A percentile compares a stretch with the other conserved stretches of the same genome.
phyloP scores from a whole-genome alignment of 1,139 yeast genomes.

The Saccharomyces pastorianus region DNA sequence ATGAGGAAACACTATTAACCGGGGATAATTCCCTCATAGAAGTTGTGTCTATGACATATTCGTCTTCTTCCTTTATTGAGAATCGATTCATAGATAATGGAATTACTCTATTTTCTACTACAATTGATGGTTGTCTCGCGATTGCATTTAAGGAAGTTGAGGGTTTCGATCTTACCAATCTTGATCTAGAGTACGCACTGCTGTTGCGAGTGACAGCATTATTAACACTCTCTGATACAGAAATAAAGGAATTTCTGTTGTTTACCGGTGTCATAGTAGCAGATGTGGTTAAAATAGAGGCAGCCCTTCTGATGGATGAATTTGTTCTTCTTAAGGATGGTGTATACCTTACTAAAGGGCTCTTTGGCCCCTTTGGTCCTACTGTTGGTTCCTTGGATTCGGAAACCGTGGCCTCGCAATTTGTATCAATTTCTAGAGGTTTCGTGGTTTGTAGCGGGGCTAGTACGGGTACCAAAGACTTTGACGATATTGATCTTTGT shows the following conservation, averaged over 20 bases:
- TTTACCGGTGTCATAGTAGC: slow-evolving; percentile 8
- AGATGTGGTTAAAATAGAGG: slow-evolving; percentile 23
- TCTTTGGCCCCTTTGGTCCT: neutral
- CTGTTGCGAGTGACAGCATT: slow-evolving; percentile 2
- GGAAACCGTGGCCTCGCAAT: neutral
- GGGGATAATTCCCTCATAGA: neutral
- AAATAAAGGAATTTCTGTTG: slow-evolving; percentile 4
- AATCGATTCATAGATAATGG: slow-evolving; percentile 26
- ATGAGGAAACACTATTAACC: neutral
- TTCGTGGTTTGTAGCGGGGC: neutral
- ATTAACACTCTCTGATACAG: neutral
- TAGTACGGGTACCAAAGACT: slow-evolving; percentile 16
- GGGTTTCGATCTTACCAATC: slow-evolving; percentile 23
- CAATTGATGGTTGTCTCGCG: slow-evolving; percentile 31
- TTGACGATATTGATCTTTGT: slow-evolving; percentile 22
- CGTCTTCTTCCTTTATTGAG: slow-evolving; percentile 24
- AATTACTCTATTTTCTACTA: slow-evolving; percentile 31
- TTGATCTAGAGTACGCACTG: slow-evolving; percentile 4
- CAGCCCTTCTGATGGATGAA: slow-evolving; percentile 32
- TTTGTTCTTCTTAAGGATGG: slow-evolving; percentile 30
- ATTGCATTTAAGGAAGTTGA: slow-evolving; percentile 22
- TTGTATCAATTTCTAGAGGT: neutral
- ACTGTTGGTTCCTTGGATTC: neutral
- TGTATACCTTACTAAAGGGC: slow-evolving; percentile 5
- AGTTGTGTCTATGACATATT: slow-evolving; percentile 18